Evolutionary conservation across 2,329 filamentous ascomycete genomes (phyloP), one percentile per base, ranked within the genome.

Genomic region (Fusarium sp.): DNA sequence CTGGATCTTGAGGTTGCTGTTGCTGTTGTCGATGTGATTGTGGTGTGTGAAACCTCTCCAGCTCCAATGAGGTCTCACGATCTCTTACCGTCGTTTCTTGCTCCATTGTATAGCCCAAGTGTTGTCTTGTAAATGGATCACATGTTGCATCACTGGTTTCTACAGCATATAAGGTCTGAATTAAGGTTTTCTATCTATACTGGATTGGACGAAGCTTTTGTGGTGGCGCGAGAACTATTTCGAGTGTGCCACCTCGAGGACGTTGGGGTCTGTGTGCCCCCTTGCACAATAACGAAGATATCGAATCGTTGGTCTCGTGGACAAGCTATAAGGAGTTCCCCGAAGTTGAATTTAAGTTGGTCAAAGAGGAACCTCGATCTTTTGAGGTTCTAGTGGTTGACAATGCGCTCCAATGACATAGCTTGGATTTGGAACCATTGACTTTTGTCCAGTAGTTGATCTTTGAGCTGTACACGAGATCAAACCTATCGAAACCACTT

Each of bases 121-220:
- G 27, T 31, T 29, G 18, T 50, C 22, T 50, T 50, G 6, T 16
- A 10, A 11, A 52, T 52, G 27, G 5, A 52, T 52, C 48, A 29
- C 48, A 52, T 52, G 48, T 52, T 52, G 24, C n/a, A 20, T 52
- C 6, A 2, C 16, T 18, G 18, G 48, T 31, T 52, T 6, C 6
- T 52, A 52, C 18, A 50, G 10, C 16, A 29, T 2, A 52, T 20
- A 31, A 31, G 48, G 11, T 13, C 48, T 52, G 27, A 20, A 52
- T 73, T 74, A 71, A 74, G 39, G 22, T 73, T 73, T 67, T 43
- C 48, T 52, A 31, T 52, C 27, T 14, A 20, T 58, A 41, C 31
- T 57, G 67, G 24, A 31, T 29, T 27, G 8, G 22, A 29, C 37
- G 50, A 20, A 20, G 24, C 29, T n/a, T 56, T 22, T 7, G 43